Evolutionary conservation across 306 rosid genomes (phyloP), one percentile per base, ranked within the genome.

Genomic region (Pueraria montana): DNA sequence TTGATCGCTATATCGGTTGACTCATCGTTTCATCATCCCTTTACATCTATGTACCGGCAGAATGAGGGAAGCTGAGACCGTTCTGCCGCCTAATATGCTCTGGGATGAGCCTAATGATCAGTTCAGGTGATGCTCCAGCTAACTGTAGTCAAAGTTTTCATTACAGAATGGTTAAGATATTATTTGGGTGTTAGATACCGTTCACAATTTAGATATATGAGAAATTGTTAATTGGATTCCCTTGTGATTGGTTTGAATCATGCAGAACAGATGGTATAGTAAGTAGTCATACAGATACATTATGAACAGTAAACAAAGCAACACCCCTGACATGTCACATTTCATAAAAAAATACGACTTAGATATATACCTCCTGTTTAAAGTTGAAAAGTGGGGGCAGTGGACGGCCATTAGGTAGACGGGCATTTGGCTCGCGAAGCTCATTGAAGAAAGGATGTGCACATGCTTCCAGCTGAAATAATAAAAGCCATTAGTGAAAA

Each of bases 371-470:
- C 85, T 94, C 98, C 82, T 89, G 97, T 85, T 86, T 92, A 79
- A 94, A 94, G 86, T 94, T 87, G 88, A 94, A 94, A 55, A 94
- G 91, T 0, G 91, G 89, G 4, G 98, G 98, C 86, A 94, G 77
- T 2, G 87, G 94, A 56, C 92, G 95, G 13, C 95, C 95, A 82
- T 89, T 92, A 11, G 95, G 92, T 56, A 94, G 89, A 30, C 92
- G 94, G 34, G 93, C 91, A 72, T 90, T 94, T 27, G 97, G 91
- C 46, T 88, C 97, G 32, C 98, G 92, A 18, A 94, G 97, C 81
- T 92, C 98, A 34, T 94, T 93, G 78, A 94, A 94, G 89, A 94
- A 94, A 50, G 98, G 89, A 82, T 94, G 98, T 5, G 91, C 87
- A 82, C 97, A 94, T 70, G 97, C 98, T 88, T 94, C 97, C 77